These are phyloP conservation scores for Mycosphaerelloides madeirae DNA, from an alignment of 2,329 filamentous ascomycete species.

Conservation along the genomic window DNA sequence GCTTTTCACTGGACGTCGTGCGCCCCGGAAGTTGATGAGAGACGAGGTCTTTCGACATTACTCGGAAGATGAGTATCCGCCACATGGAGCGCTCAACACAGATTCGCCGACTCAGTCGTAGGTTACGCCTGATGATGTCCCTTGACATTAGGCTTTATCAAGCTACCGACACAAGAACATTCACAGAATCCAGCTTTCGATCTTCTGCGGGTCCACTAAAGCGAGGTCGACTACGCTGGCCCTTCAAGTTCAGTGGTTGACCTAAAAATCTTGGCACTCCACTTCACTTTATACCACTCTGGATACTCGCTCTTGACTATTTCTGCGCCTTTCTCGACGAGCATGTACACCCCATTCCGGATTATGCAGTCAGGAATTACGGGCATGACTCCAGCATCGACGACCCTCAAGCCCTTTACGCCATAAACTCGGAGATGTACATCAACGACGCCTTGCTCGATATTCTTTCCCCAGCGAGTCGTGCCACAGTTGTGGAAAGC, in stretches of 20 bases:
- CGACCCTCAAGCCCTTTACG: neutral
- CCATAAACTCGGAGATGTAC: neutral
- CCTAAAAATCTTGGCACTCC: no score
- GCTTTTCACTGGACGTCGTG: conserved; percentile 69
- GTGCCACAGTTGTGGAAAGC: neutral
- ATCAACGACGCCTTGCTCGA: conserved; percentile 1
- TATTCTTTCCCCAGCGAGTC: neutral
- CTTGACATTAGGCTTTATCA: no score
- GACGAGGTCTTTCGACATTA: conserved; percentile 50
- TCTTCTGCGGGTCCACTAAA: no score
- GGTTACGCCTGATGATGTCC: no score
- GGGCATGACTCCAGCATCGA: neutral
- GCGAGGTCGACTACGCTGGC: no score
- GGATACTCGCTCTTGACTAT: conserved; percentile 30
- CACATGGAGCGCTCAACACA: conserved; percentile 19
- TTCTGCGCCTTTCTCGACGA: conserved; percentile 53
- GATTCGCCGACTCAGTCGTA: conserved; percentile 16
- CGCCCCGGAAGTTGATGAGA: conserved; percentile 67
- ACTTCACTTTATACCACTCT: neutral
- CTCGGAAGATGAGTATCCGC: conserved; percentile 21
- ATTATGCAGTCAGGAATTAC: neutral
- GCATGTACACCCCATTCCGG: conserved; percentile 49
- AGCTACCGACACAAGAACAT: no score
- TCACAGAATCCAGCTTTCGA: no score
- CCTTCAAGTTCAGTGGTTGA: no score